These are phyloP conservation scores for Lentithecium fluviatile DNA, from an alignment of 495 filamentous ascomycete species.

Conservation along the genomic window DNA sequence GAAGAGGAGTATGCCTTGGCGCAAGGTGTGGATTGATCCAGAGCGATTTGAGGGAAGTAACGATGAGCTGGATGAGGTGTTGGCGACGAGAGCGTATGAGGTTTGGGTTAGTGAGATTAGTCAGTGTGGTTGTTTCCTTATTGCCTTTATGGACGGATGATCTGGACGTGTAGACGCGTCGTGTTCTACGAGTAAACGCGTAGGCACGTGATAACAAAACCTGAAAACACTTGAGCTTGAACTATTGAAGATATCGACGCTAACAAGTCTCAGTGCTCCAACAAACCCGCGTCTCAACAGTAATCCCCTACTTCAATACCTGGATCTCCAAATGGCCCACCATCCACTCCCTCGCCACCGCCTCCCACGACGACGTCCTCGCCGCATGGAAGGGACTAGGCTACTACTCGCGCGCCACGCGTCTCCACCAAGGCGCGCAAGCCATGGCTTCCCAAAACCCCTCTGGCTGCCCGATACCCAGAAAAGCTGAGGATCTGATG, in stretches of 20 bases:
- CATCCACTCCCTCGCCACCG: conserved; percentile 19
- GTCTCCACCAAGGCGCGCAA: conserved; percentile 23
- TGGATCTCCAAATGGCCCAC: conserved; percentile 32
- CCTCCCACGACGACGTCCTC: conserved; percentile 22
- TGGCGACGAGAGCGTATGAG: conserved; percentile 26
- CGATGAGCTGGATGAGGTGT: neutral
- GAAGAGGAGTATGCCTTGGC: conserved; percentile 26
- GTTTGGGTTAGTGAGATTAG: conserved; percentile 29
- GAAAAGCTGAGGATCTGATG: conserved; percentile 5
- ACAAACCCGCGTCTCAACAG: conserved; percentile 29
- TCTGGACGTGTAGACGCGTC: neutral
- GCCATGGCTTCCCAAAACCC: conserved; percentile 7
- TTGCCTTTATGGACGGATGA: neutral
- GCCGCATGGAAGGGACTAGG: conserved; percentile 32
- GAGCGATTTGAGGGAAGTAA: neutral
- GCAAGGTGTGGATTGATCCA: conserved; percentile 28
- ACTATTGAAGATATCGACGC: neutral
- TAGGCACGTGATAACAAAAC: neutral
- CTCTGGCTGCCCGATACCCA: conserved; percentile 14
- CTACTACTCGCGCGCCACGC: conserved; percentile 28
- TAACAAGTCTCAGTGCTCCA: conserved; percentile 24
- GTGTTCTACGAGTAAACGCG: neutral
- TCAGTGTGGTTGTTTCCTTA: neutral
- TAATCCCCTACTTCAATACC: conserved; percentile 28
- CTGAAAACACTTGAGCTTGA: too few relatives aligned